Conservation (phyloP, 23 red algal species). For the Cyanidiococcus yangmingshanensis region DNA sequence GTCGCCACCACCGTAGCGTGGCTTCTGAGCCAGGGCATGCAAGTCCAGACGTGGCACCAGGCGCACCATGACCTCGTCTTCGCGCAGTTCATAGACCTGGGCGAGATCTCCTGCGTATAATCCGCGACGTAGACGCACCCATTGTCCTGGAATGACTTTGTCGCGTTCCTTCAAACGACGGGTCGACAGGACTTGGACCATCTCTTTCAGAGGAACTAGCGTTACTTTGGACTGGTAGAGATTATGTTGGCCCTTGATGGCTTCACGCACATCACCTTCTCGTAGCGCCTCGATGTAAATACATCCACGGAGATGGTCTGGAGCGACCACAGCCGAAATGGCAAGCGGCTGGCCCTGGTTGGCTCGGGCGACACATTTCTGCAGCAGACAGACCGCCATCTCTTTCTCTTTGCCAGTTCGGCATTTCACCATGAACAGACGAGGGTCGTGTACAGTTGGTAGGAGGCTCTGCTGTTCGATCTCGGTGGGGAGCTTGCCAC, state of each 20-base stretch:
- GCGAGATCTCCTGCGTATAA: conserved; percentile 87
- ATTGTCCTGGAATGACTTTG: conserved; percentile 48
- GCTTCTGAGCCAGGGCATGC: conserved; percentile 34
- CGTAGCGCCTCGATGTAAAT: conserved; percentile 84
- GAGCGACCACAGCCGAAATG: conserved; percentile 75
- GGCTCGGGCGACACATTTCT: conserved; percentile 61
- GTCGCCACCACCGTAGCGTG: conserved; percentile 22
- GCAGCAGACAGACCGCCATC: conserved; percentile 65
- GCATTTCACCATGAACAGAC: conserved; percentile 81
- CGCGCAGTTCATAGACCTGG: conserved; percentile 75
- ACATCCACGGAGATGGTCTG: conserved; percentile 71
- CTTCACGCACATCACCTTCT: conserved; percentile 43
- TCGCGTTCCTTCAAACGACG: conserved; percentile 27
- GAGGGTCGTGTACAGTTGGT: conserved; percentile 80
- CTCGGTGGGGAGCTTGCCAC: conserved; percentile 27
- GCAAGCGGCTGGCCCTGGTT: conserved; percentile 46
- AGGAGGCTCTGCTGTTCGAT: conserved; percentile 82
- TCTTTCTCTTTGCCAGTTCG: conserved; percentile 62
- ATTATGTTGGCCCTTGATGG: conserved; percentile 61
- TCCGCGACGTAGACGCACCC: conserved; percentile 71
- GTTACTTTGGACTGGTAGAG: conserved; percentile 51
- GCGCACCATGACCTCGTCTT: conserved; percentile 53
- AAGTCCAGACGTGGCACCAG: conserved; percentile 79
- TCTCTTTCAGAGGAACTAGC: conserved; percentile 69
- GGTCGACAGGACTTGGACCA: conserved; percentile 62